phyloP scores from a whole-genome alignment of 129 eudicot genomes.

The Pulicaria dysenterica region DNA sequence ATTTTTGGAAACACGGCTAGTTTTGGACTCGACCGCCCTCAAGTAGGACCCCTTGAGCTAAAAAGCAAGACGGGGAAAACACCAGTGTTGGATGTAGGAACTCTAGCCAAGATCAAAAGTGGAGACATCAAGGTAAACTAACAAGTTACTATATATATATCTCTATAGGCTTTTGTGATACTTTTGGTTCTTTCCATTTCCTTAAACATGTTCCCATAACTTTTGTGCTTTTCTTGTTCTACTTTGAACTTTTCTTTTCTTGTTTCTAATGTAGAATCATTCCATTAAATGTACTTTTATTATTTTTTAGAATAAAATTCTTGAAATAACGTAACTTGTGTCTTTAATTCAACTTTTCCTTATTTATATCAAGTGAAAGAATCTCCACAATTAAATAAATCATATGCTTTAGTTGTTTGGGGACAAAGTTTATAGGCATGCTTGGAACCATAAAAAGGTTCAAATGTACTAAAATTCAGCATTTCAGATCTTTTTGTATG shows the following conservation, averaged over 20 bases:
- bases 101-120: slow-evolving; percentile 89
- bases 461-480: background rate
- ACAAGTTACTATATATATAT: background rate
- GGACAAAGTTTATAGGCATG: background rate
- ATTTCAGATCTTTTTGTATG: too few relatives aligned
- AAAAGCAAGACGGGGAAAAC: slow-evolving; percentile 81
- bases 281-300: slow-evolving; percentile 30
- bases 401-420: too few relatives aligned
- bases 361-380: background rate
- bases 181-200: slow-evolving; percentile 39
- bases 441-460: background rate
- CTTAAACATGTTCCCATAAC: slow-evolving; percentile 41
- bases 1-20: slow-evolving; percentile 71
- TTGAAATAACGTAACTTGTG: slow-evolving; percentile 3
- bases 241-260: slow-evolving; percentile 25
- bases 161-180: slow-evolving; percentile 24
- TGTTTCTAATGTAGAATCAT: slow-evolving; percentile 18
- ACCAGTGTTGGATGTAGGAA: slow-evolving; percentile 90
- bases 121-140: slow-evolving; percentile 85
- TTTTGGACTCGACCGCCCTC: slow-evolving; percentile 72
- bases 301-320: background rate
- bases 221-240: slow-evolving; percentile 33
- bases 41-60: slow-evolving; percentile 76
- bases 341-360: background rate
- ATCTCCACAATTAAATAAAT: background rate